Conservation (phyloP, 306 rosid genomes). For the Quillaja saponaria region DNA sequence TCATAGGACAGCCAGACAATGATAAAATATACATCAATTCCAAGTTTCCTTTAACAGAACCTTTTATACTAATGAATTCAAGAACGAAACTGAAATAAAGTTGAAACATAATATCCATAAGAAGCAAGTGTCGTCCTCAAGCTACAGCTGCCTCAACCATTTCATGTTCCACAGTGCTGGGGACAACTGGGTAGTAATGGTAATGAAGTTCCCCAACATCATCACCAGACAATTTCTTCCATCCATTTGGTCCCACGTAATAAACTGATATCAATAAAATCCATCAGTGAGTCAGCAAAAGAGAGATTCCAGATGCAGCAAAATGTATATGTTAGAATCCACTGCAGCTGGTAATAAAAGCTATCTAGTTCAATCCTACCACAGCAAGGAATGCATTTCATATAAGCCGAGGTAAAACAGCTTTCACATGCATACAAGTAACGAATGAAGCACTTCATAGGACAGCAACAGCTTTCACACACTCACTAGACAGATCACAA, state of each 20-base stretch:
- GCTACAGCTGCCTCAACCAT: slow-evolving; percentile 81
- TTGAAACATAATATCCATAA: slow-evolving; percentile 4
- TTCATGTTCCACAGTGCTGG: slow-evolving; percentile 86
- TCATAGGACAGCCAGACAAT: no score
- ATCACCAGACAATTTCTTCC: slow-evolving; percentile 89
- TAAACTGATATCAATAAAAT: slow-evolving; percentile 53
- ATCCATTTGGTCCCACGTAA: slow-evolving; percentile 77
- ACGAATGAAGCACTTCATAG: no score
- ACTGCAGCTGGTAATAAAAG: no score
- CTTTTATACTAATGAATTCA: slow-evolving; percentile 30
- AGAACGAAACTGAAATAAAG: slow-evolving; percentile 17
- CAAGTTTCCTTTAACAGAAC: not conserved
- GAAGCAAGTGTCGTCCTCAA: slow-evolving; percentile 23
- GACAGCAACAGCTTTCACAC: no score
- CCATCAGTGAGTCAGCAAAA: slow-evolving; percentile 16
- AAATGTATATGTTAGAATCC: not conserved
- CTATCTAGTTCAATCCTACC: no score
- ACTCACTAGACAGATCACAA: no score
- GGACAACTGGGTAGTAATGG: slow-evolving; percentile 62
- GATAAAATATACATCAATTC: no score
- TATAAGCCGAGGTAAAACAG: no score
- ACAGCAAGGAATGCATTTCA: no score
- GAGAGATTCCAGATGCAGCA: not conserved
- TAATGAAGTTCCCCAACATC: slow-evolving; percentile 92
- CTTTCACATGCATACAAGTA: no score